These are phyloP conservation scores for Amanita exitialis DNA, from an alignment of 768 basidiomycete species.

Conservation along the genomic window DNA sequence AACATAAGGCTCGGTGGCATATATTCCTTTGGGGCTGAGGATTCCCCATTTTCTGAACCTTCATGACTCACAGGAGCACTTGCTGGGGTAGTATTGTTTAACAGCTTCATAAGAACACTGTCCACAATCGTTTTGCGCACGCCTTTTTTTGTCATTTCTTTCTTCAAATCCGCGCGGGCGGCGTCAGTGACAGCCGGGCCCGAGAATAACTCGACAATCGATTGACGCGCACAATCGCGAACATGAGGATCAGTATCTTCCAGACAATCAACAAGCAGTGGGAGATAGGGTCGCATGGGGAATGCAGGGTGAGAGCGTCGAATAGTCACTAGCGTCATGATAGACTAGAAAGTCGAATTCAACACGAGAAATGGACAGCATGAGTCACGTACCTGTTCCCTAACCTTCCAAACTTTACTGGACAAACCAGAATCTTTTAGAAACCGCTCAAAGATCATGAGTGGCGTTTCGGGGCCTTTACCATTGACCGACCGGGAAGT, in stretches of 20 bases:
- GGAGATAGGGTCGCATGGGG: constrained; percentile 73
- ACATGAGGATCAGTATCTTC: constrained; percentile 90
- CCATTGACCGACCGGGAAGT: constrained; percentile 37
- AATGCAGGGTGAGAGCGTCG: constrained; percentile 63
- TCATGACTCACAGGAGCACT: constrained; percentile 40
- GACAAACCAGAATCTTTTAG: constrained; percentile 62
- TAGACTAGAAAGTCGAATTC: constrained; percentile 27
- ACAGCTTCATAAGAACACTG: constrained; percentile 58
- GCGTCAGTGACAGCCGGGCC: constrained; percentile 74
- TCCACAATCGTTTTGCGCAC: constrained; percentile 87
- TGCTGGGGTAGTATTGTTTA: constrained; percentile 32
- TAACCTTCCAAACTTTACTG: constrained; percentile 80
- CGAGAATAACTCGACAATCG: constrained; percentile 79
- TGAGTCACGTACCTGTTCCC: constrained; percentile 62
- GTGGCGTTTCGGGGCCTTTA: constrained; percentile 62
- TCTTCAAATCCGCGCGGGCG: constrained; percentile 90
- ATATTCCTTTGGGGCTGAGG: constrained; percentile 38
- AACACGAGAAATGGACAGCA: neutral
- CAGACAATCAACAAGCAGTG: constrained; percentile 71
- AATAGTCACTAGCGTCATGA: constrained; percentile 62
- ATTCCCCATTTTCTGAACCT: constrained; percentile 52
- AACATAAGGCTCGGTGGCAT: constrained; percentile 68
- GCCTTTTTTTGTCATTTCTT: constrained; percentile 75
- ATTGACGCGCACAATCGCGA: constrained; percentile 73
- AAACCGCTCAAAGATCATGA: constrained; percentile 60